These are phyloP conservation scores for Fomitopsis pulvina DNA, from an alignment of 768 basidiomycete species.

Conservation along the genomic window DNA sequence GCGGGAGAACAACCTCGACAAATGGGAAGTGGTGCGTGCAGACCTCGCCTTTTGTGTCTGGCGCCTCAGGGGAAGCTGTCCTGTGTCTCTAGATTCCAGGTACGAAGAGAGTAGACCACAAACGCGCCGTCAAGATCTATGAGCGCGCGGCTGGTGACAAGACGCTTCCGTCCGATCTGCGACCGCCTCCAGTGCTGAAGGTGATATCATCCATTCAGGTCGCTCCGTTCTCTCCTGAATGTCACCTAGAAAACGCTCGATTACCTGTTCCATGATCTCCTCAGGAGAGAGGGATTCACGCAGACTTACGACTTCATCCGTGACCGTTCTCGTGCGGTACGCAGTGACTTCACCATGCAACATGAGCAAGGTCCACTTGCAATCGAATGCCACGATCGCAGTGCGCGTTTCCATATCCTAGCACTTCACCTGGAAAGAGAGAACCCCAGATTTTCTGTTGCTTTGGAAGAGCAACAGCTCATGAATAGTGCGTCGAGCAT, in stretches of 20 bases:
- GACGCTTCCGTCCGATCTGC: slow-evolving; percentile 83
- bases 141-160: slow-evolving; percentile 94
- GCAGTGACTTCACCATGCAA: slow-evolving; percentile 95
- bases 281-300: slow-evolving; percentile 62
- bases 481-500: slow-evolving; percentile 69
- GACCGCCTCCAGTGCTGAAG: slow-evolving; percentile 80
- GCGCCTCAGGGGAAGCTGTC: slow-evolving; percentile 18
- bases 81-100: slow-evolving; percentile 57
- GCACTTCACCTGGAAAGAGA: slow-evolving; percentile 65
- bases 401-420: slow-evolving; percentile 89
- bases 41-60: neutral
- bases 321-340: slow-evolving; percentile 83
- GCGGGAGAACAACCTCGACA: slow-evolving; percentile 79
- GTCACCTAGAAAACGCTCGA: slow-evolving; percentile 69
- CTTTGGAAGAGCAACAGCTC: slow-evolving; percentile 81
- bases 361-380: slow-evolving; percentile 69
- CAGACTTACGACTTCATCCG: slow-evolving; percentile 79
- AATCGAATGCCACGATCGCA: slow-evolving; percentile 89
- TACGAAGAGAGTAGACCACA: slow-evolving; percentile 81
- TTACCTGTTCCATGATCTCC: slow-evolving; percentile 84
- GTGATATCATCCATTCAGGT: slow-evolving; percentile 30
- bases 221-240: neutral
- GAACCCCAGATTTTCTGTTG: slow-evolving; percentile 47
- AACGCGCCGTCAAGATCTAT: slow-evolving; percentile 89
- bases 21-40: slow-evolving; percentile 73